Evolutionary conservation across 352 stramenopile genomes (phyloP).

Genomic region (Globisporangium spiculum): DNA sequence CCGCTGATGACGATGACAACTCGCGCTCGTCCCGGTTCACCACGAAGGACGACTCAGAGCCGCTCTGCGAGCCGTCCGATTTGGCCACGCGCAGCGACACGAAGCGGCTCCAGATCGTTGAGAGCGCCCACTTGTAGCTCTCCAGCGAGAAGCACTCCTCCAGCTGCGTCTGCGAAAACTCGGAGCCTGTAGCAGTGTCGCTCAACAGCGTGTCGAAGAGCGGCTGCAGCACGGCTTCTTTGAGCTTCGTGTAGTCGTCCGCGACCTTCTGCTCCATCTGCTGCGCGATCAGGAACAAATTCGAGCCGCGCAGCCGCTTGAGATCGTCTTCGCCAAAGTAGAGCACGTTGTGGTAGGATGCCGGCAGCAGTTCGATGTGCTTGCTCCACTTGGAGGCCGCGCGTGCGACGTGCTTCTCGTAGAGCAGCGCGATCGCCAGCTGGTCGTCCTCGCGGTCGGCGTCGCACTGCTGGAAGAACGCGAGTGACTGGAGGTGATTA

Average conservation of each 20-base stretch:
- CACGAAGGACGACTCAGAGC: neutral
- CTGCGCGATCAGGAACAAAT: slow-evolving; percentile 60
- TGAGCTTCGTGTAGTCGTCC: slow-evolving; percentile 43
- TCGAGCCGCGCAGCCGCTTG: slow-evolving; percentile 47
- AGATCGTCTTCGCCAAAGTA: slow-evolving; percentile 53
- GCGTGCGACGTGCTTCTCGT: slow-evolving; percentile 54
- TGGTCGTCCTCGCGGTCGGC: slow-evolving; percentile 60
- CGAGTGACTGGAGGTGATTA: slow-evolving; percentile 26
- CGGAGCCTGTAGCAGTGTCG: slow-evolving; percentile 13
- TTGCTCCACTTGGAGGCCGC: slow-evolving; percentile 54
- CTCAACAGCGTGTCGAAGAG: slow-evolving; percentile 40
- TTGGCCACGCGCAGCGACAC: slow-evolving; percentile 54
- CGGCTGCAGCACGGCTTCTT: slow-evolving; percentile 39
- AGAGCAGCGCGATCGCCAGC: slow-evolving; percentile 66
- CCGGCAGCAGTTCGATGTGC: slow-evolving; percentile 60
- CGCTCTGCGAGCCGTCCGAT: slow-evolving; percentile 16
- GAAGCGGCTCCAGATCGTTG: slow-evolving; percentile 85
- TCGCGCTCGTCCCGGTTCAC: neutral
- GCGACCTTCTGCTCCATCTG: slow-evolving; percentile 61
- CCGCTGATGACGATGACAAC: neutral
- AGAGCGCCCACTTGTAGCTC: slow-evolving; percentile 82
- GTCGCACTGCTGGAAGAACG: slow-evolving; percentile 47
- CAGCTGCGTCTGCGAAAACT: slow-evolving; percentile 19
- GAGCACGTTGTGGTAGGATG: slow-evolving; percentile 65
- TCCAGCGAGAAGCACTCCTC: slow-evolving; percentile 56